Base-by-base conservation (phyloP, 1,284 basidiomycete species). In the Boletus sp. region DNA sequence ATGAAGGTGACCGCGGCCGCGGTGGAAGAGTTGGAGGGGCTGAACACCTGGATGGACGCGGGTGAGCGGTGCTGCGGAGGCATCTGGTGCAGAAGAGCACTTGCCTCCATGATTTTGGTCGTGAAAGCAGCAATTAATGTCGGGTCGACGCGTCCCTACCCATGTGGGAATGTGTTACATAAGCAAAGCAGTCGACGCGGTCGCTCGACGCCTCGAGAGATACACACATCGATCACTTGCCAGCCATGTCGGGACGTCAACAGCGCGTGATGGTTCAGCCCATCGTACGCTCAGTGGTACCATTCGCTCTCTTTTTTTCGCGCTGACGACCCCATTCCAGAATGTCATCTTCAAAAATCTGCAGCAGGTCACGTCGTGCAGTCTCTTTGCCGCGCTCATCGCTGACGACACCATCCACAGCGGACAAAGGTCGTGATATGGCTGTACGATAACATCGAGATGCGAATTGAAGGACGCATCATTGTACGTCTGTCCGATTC, bases 291-390 rank as follows among this genome's bases (percentile, higher is more conserved):
- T 9, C 76, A 36, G 3, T 25, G 14, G n/a, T n/a, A n/a, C n/a
- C n/a, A n/a, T n/a, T 27, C 8, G 23, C 20, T 26, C 47, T 38
- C 54, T 27, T 48, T 12, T 14, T 2, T 58, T 47, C 5, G 46
- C 27, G 25, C 9, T 66, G 65, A 61, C 29, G 8, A 49, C 41
- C 48, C 44, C 32, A 12, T 40, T 16, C 58, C 67, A 95, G 93
- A 99, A 98, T 77, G 91, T 98, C 59, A 97, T 99, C 71, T 99
- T 99, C 81, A 94, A 94, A 79, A 94, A 97, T 74, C 76, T 99
- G 42, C 96, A 99, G 71, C 84, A 88, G 73, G 87, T 82, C 44
- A 44, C 41, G 48, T 26, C 39, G 10, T 7, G 25, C 10, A 12
- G 4, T 26, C 10, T 27, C 13, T 23, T 5, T 2, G 23, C 5